Base-by-base conservation (phyloP, 2,329 filamentous ascomycete genomes). In the Endoconidiophora laricicola region DNA sequence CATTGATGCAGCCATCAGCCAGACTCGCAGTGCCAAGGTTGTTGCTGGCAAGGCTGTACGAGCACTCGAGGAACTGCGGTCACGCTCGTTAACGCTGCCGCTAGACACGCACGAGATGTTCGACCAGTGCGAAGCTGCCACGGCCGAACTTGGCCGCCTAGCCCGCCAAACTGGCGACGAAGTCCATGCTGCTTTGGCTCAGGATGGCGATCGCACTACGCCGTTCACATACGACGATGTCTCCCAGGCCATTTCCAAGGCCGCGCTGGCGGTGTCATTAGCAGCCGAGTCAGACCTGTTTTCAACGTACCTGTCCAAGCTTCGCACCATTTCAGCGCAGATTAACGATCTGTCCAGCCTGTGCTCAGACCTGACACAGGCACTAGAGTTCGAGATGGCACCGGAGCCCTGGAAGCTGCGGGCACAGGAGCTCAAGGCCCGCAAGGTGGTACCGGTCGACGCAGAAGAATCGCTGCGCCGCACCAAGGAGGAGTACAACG, bases 11-110 rank as follows among this genome's bases (percentile, higher is more conserved):
- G 75, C 87, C 49, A 74, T 87, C 53, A 78, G 76, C 12, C 81
- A 87, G 59, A 84, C 83, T 6, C 77, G 88, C 54, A 87, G 83
- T 60, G 76, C 82, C 50, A 94, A 94, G 69, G 84, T 94, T 33
- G 73, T 90, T 45, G 78, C 83, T 44, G 77, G 80, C 50, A 94
- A 94, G 67, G 76, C 84, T 4, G 74, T 85, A 40, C 78, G 83
- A 48, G 78, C 83, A 16, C 67, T 94, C 10, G 78, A 86, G 54
- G 87, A 94, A 51, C 73, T 94, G 49, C 80, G 81, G 61, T 72
- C 77, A 2, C 72, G 87, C 46, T 88, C 81, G 5, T 69, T 94
- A 47, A 83, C 83, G 16, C 70, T 93, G 38, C 72, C 76, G 24
- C 74, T 76, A 2, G 79, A 86, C 36, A 82, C 79, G 1, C 67